Base-by-base conservation (phyloP, 2,329 filamentous ascomycete genomes). In the Ceratocystis lukuohia region DNA sequence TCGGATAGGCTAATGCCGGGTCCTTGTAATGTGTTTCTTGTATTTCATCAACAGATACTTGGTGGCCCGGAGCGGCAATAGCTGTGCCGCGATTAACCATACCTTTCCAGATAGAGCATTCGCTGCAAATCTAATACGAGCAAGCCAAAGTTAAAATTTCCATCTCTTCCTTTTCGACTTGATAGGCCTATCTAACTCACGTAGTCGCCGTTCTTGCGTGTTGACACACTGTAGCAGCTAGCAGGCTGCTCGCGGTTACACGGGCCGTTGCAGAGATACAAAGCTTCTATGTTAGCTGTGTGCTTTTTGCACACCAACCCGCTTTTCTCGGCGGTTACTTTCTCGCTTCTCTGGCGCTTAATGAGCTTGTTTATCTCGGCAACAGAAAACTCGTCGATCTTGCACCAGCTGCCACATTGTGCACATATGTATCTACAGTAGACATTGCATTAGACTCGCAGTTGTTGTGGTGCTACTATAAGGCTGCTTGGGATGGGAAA, bases 301-400 rank as follows among this genome's bases (percentile, higher is more conserved):
- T 77, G 76, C 3, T 75, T 72, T 6, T 71, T 71, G 61, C 76
- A 77, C 0, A 71, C 71, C 75, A 77, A 77, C 33, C 75, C 75
- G 0, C 72, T 73, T 53, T 74, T 73, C 0, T 71, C 71, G 0
- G 74, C 66, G 25, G 75, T 68, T n/a, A 74, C 53, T 4, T 50
- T 64, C 2, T 48, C 44, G 2, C 68, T 22, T 2, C 28, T 59
- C 1, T 67, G 66, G 22, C 70, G 57, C 45, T 71, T 70, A 17
- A 61, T 67, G 10, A 76, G 61, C 5, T 72, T 64, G 20, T 69
- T 71, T 63, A 73, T 73, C 62, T 77, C 74, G 3, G 67, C 72
- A 5, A 70, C 70, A 4, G 75, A 76, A 66, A 77, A 77, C 2
- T 68, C 69, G 2, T 69, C 61, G 1, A 73, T 64, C 0, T 71